Evolutionary conservation across 2,329 filamentous ascomycete genomes (phyloP).

Genomic region (Ophiocordyceps camponoti-leonardi): DNA sequence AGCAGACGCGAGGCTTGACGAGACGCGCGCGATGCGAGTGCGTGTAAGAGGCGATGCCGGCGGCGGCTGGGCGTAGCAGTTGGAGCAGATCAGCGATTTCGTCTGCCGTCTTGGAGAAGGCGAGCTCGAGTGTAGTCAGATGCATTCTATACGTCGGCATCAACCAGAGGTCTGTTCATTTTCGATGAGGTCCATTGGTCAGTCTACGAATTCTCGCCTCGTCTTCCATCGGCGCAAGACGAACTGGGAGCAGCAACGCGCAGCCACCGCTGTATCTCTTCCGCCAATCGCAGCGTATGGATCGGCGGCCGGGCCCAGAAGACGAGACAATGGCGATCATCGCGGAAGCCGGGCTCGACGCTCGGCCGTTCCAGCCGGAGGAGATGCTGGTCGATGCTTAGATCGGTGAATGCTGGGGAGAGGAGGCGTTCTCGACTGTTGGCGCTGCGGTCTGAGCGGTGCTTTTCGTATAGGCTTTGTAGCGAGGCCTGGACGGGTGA

Average conservation of each 20-base stretch:
- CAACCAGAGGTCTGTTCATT: slow-evolving; percentile 56
- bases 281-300: slow-evolving; percentile 50
- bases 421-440: slow-evolving; percentile 64
- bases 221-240: neutral
- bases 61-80: slow-evolving; percentile 36
- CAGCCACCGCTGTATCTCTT: slow-evolving; percentile 50
- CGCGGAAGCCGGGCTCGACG: slow-evolving; percentile 47
- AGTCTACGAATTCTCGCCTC: neutral
- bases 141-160: slow-evolving; percentile 70
- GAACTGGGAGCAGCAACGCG: slow-evolving; percentile 43
- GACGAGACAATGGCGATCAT: slow-evolving; percentile 66
- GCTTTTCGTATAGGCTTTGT: slow-evolving; percentile 53
- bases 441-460: slow-evolving; percentile 57
- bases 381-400: slow-evolving; percentile 62
- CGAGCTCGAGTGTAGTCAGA: slow-evolving; percentile 69
- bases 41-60: slow-evolving; percentile 48
- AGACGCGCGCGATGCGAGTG: slow-evolving; percentile 53
- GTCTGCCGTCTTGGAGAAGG: slow-evolving; percentile 55
- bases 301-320: slow-evolving; percentile 76
- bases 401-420: slow-evolving; percentile 45
- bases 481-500: slow-evolving; percentile 36
- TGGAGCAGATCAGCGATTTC: slow-evolving; percentile 50
- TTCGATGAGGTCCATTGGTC: too few relatives aligned
- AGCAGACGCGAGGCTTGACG: slow-evolving; percentile 68
- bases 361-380: slow-evolving; percentile 41